Evolutionary conservation across 169 alveolate species (phyloP).

Genomic region (Plasmodium gaboni): DNA sequence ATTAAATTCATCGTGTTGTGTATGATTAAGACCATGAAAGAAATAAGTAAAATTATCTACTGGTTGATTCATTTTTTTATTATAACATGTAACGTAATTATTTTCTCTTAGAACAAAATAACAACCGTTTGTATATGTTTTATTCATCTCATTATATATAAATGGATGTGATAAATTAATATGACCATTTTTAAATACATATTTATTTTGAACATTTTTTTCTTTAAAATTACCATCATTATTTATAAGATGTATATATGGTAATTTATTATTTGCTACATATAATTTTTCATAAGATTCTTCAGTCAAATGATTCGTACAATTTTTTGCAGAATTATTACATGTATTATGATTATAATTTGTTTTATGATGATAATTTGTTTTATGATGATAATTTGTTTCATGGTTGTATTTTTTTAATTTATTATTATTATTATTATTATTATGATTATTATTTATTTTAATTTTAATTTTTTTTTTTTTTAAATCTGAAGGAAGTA

Average conservation of each 20-base stretch:
- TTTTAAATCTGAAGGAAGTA: conserved; percentile 55
- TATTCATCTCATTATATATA: conserved; percentile 45
- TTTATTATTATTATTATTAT: conserved; percentile 19
- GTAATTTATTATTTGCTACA: conserved; percentile 24
- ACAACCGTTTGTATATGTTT: conserved; percentile 14
- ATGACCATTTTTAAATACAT: conserved; percentile 55
- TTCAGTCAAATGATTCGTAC: too few species aligned
- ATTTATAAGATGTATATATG: conserved; percentile 52
- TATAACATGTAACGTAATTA: conserved; percentile 44
- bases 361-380: too few species aligned
- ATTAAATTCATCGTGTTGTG: neutral
- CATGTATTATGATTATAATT: too few species aligned
- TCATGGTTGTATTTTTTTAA: too few species aligned
- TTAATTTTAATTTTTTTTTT: conserved; percentile 33
- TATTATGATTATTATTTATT: conserved; percentile 37
- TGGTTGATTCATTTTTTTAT: conserved; percentile 2
- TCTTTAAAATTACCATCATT: conserved; percentile 36
- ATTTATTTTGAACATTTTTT: conserved; percentile 23
- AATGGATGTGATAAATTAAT: conserved; percentile 43
- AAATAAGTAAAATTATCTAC: conserved; percentile 24
- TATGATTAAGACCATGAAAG: conserved; percentile 8
- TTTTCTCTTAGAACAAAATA: conserved; percentile 25
- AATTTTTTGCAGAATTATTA: too few species aligned
- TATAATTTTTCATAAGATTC: too few species aligned
- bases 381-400: too few species aligned